phyloP scores from a whole-genome alignment of 495 filamentous ascomycete species.

The Annulohypoxylon maeteangense region DNA sequence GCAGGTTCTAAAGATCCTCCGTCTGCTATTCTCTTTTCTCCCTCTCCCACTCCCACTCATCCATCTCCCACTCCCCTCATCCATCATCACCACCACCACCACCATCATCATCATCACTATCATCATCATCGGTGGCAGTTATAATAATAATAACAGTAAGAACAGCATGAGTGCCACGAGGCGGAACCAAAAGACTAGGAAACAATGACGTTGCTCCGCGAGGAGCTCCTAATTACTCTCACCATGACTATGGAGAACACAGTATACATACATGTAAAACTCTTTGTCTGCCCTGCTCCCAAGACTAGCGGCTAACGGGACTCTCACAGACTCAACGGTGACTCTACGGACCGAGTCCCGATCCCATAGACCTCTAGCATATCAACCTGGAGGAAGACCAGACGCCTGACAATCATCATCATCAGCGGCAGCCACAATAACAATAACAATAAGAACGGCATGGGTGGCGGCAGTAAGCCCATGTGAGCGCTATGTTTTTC shows the following conservation, averaged over 20 bases:
- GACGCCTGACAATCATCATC: not conserved
- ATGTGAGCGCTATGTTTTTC: not conserved
- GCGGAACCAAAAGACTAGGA: too few relatives aligned
- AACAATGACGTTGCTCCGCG: too few relatives aligned
- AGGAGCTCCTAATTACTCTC: too few relatives aligned
- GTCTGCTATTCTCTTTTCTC: not conserved
- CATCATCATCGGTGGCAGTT: not conserved
- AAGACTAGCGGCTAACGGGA: too few relatives aligned
- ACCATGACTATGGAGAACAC: too few relatives aligned
- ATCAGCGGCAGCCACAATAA: not conserved
- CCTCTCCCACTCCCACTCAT: not conserved
- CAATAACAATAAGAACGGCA: not conserved
- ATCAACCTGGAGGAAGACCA: too few relatives aligned
- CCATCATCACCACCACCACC: not conserved
- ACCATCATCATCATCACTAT: not conserved
- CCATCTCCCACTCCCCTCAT: not conserved
- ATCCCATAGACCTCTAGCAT: too few relatives aligned
- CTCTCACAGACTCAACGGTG: too few relatives aligned
- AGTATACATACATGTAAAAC: too few relatives aligned
- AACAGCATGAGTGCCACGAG: too few relatives aligned
- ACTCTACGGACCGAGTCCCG: too few relatives aligned
- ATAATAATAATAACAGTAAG: not conserved
- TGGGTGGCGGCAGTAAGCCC: not conserved
- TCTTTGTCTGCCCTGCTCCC: too few relatives aligned
- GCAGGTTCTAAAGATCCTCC: not conserved